Percentiles rank a stretch among this genome's conserved stretches.
These are phyloP conservation scores for Fusarium scirpi DNA, from an alignment of 2,329 filamentous ascomycete genomes.

Conservation along the genomic window DNA sequence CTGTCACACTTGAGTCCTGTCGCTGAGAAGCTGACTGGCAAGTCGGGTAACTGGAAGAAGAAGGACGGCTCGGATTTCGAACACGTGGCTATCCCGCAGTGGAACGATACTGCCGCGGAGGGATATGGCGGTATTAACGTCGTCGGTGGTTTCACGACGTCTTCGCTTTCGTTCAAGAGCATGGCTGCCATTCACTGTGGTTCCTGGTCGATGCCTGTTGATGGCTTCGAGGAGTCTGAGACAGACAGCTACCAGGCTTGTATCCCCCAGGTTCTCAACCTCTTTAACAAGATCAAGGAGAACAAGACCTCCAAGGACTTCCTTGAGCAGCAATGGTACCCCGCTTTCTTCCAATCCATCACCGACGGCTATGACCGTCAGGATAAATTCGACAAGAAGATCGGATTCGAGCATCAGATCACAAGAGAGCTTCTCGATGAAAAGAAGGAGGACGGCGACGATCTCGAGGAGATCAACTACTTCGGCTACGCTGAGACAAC, in stretches of 20 bases:
- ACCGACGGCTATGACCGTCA: conserved; percentile 54
- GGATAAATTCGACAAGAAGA: conserved; percentile 48
- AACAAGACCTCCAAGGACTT: conserved; percentile 37
- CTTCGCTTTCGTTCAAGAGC: conserved; percentile 60
- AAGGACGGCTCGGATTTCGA: conserved; percentile 45
- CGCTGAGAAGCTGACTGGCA: conserved; percentile 38
- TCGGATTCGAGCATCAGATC: conserved; percentile 51
- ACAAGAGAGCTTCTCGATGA: conserved; percentile 46
- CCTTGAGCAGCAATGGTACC: conserved; percentile 49
- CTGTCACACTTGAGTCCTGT: conserved; percentile 41
- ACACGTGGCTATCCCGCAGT: conserved; percentile 45
- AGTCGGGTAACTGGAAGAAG: conserved; percentile 39
- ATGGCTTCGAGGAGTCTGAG: conserved; percentile 57
- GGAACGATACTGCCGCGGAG: conserved; percentile 39
- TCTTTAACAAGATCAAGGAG: conserved; percentile 50
- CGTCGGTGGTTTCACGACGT: conserved; percentile 56
- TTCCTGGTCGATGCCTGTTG: conserved; percentile 53
- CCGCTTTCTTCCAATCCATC: conserved; percentile 53
- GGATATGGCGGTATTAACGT: conserved; percentile 56
- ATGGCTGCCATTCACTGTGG: conserved; percentile 58
- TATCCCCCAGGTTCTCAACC: conserved; percentile 53
- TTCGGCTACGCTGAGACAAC: conserved; percentile 52
- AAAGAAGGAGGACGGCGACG: conserved; percentile 26
- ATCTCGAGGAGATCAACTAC: conserved; percentile 48
- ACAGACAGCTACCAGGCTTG: conserved; percentile 59